Base-by-base conservation (phyloP, 2,329 filamentous ascomycete genomes). In the Aspergillus quadricinctus region DNA sequence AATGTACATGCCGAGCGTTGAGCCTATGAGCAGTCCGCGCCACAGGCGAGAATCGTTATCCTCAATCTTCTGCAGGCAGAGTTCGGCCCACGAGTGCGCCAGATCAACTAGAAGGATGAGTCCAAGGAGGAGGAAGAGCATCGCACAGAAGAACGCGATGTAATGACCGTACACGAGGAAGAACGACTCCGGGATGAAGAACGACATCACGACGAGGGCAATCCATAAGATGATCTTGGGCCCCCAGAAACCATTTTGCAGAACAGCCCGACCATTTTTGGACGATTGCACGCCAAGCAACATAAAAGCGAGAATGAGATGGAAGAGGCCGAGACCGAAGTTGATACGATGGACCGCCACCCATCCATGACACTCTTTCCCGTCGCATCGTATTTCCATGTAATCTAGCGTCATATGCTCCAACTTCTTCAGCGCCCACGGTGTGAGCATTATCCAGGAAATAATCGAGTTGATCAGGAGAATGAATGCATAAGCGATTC, bases 181-280 rank as follows among this genome's bases (percentile, higher is more conserved):
- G 81, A 99, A 97, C 28, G 80, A 81, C 70, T 99, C 93, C 17
- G 94, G 94, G 56, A 99, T 97, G 68, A 99, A 85, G 80, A 97
- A 99, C 27, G 92, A 96, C 57, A 96, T 72, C 57, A 97, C 90
- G 58, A 97, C 86, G 64, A 97, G 84, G 14, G 81, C 85, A 50
- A 97, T 71, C 94, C 94, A 99, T 52, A 87, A 85, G 58, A 97
- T 84, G 57, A 99, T 83, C 78, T 99, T 99, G 48, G 94, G 94
- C 1, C 92, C 94, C 94, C 94, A 99, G 76, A 91, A 99, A n/a
- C 93, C 94, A 77, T 99, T 99, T 72, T 99, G 94, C 53, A 99
- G 83, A 19, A 86, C 83, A 2, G 94, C 92, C 62, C 94, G 88
- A 48, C 89, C 88, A 72, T 96, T 89, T 73, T 90, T 94, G 25